Base-by-base conservation (phyloP, 208 protist genomes). In the Wallacemonas sp. region DNA sequence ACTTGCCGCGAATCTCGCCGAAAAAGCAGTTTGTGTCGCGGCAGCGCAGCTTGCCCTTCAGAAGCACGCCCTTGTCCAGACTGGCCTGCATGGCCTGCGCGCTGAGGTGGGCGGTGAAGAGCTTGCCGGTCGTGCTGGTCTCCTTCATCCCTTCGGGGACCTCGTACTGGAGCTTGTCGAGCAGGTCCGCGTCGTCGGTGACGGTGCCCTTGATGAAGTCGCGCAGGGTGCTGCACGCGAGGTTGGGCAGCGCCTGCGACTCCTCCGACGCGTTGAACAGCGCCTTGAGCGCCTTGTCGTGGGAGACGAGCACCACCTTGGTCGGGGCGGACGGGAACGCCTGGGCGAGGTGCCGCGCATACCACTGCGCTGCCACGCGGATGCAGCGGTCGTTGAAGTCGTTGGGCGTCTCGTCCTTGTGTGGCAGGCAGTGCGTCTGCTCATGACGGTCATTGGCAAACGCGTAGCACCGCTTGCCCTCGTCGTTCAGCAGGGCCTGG, bases 381-480 rank as follows among this genome's bases (percentile, higher is more conserved):
- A 97, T 94, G 38, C 83, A 90, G 20, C 92, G 81, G 66, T 98
- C 93, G 68, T 97, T 97, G 76, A 80, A 91, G 68, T 97, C 91
- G 57, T 96, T 96, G 1, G 79, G 72, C 11, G 80, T 81, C 70
- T 98, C 95, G 29, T 82, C 81, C 32, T 73, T 63, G 20, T 84
- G 57, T 20, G 67, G 70, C 46, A 92, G 36, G 63, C 86, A 88
- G 78, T 89, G 86, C 18, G 93, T 96, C 67, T 96, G 91, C 65
- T 93, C 86, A 65, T 97, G 93, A 28, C 81, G 77, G 70, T 98
- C 93, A 69, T 98, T 97, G 2, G 84, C 82, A 63, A 98, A 97
- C n/a, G 94, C 90, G 71, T 92, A 94, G 80, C 88, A 95, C 31
- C 77, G 79, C 57, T 92, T 93, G 5, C 39, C 31, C 33, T 82